Evolutionary conservation across 441 rosid species (phyloP).

Genomic region (Arabidopsis lyrata): DNA sequence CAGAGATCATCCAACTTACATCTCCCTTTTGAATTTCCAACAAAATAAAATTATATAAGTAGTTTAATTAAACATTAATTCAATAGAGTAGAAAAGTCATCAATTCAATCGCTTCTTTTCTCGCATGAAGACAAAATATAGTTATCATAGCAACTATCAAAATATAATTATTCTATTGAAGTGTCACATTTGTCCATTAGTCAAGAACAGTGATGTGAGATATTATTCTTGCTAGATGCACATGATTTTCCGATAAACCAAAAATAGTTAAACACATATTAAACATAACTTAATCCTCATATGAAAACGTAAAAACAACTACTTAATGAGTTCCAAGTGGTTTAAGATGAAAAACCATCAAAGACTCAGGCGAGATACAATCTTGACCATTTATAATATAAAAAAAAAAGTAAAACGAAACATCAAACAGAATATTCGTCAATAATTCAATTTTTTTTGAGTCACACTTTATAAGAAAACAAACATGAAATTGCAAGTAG

Average conservation of each 20-base stretch:
- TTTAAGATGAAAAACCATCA: not conserved
- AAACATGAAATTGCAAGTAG: not conserved
- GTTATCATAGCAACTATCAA: not conserved
- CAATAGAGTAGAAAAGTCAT: not conserved
- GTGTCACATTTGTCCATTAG: slow-evolving; percentile 9
- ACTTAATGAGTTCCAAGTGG: not conserved
- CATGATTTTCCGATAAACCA: not conserved
- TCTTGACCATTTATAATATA: not conserved
- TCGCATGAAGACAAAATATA: slow-evolving; percentile 4
- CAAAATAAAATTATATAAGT: too few relatives aligned
- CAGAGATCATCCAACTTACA: too few relatives aligned
- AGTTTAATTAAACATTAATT: not conserved
- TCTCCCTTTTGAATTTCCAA: too few relatives aligned
- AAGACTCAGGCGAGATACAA: not conserved
- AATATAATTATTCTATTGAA: not conserved
- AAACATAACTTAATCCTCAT: not conserved
- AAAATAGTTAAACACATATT: not conserved
- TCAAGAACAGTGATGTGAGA: slow-evolving; percentile 4
- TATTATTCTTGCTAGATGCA: slow-evolving; percentile 9
- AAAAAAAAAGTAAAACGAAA: not conserved
- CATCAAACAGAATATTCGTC: not conserved
- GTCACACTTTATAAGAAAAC: slow-evolving; percentile 3
- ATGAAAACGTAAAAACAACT: not conserved
- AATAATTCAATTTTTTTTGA: not conserved
- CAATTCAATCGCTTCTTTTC: not conserved